Evolutionary conservation across 306 rosid species (phyloP).

Genomic region (Arachis hypogaea): DNA sequence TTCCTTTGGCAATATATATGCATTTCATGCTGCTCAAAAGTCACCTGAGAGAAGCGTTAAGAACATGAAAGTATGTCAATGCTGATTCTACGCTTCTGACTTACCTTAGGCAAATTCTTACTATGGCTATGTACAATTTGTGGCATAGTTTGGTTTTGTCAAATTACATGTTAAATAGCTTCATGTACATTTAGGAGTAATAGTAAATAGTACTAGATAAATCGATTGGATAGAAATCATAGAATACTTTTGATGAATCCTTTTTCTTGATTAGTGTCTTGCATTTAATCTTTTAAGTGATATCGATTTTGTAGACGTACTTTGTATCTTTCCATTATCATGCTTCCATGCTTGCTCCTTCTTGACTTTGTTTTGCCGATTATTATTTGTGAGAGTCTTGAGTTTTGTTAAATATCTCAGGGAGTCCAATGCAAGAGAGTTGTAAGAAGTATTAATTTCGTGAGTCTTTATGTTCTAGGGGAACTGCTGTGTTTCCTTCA

Average conservation of each 20-base stretch:
- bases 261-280: conserved; percentile 8
- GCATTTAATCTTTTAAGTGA: neutral
- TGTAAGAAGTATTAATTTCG: conserved; percentile 91
- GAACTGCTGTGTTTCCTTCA: conserved; percentile 97
- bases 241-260: neutral
- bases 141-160: neutral
- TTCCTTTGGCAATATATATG: conserved; percentile 87
- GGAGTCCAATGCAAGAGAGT: conserved; percentile 96
- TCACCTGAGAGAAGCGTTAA: conserved; percentile 72
- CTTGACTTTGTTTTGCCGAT: conserved; percentile 4
- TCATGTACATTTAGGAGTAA: conserved; percentile 16
- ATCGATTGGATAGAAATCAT: conserved; percentile 1
- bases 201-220: conserved; percentile 23
- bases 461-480: conserved; percentile 99
- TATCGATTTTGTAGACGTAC: neutral
- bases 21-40: conserved; percentile 92
- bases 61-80: conserved; percentile 82
- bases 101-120: conserved; percentile 8
- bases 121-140: conserved; percentile 20
- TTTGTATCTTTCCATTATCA: conserved; percentile 7
- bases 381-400: conserved; percentile 33
- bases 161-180: conserved; percentile 11
- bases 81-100: conserved; percentile 18
- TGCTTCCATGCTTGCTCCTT: conserved; percentile 20
- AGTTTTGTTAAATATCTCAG: conserved; percentile 53